Conservation (phyloP, 1,139 yeast species). For the Yamadazyma dendronema region DNA sequence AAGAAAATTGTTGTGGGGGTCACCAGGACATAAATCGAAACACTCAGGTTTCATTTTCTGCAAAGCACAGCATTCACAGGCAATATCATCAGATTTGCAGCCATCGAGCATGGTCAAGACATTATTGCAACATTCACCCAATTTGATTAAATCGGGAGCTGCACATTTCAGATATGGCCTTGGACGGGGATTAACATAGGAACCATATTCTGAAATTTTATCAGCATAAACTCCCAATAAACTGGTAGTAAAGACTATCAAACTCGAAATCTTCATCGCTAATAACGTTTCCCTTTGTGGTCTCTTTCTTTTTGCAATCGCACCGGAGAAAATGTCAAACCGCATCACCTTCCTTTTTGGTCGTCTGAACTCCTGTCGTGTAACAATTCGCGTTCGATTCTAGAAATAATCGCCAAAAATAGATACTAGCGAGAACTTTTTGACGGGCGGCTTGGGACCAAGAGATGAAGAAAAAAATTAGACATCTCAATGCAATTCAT, state of each 20-base stretch:
- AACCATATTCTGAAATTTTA: conserved; percentile 29
- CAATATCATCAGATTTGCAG: conserved; percentile 52
- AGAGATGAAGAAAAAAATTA: not conserved
- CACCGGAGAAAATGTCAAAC: not conserved
- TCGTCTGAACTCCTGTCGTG: conserved; percentile 1
- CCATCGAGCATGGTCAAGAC: conserved; percentile 43
- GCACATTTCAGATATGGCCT: conserved; percentile 36
- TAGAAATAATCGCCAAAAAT: not conserved
- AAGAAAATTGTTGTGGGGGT: conserved; percentile 47
- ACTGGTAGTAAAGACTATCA: not conserved
- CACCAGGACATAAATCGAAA: conserved; percentile 48
- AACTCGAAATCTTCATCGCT: not conserved
- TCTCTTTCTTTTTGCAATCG: conserved; percentile 3
- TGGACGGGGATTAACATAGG: conserved; percentile 48
- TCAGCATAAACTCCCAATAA: not conserved
- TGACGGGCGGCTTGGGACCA: not conserved
- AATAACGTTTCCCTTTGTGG: not conserved
- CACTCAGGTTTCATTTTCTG: conserved; percentile 46
- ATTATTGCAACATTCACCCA: conserved; percentile 46
- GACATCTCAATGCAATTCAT: not conserved
- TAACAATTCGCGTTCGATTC: not conserved
- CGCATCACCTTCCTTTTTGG: not conserved
- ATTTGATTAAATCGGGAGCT: conserved; percentile 41
- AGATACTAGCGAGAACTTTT: not conserved
- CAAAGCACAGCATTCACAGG: conserved; percentile 56